Conservation (phyloP, 257 asterid species). For the Lithospermum erythrorhizon region DNA sequence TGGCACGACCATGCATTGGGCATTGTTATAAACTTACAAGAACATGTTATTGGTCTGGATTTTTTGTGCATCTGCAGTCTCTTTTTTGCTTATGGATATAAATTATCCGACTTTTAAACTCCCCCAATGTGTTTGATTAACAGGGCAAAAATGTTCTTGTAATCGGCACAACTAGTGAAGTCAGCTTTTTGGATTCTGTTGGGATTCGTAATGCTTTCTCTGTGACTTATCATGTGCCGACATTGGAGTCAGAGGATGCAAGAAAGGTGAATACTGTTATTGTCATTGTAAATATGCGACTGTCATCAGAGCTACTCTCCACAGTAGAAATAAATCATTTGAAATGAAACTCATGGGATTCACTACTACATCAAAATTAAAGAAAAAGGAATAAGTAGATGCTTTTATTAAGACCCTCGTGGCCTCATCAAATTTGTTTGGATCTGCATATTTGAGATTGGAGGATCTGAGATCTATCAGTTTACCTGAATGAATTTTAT, state of each 20-base stretch:
- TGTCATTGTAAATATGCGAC: not conserved
- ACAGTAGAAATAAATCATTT: not conserved
- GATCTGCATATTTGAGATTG: no score
- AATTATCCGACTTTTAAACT: not conserved
- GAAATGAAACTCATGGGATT: not conserved
- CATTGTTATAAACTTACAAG: no score
- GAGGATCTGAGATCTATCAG: no score
- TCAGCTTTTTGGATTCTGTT: conserved; percentile 60
- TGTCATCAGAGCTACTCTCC: not conserved
- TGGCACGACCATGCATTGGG: no score
- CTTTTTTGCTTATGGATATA: not conserved
- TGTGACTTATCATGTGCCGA: conserved; percentile 76
- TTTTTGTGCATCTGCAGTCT: not conserved
- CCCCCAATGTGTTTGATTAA: not conserved
- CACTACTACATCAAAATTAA: no score
- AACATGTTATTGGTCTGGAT: no score
- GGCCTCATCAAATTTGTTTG: no score
- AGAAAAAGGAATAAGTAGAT: no score
- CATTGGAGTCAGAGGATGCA: conserved; percentile 71
- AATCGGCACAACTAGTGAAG: conserved; percentile 92
- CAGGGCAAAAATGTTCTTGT: conserved; percentile 90
- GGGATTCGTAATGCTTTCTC: conserved; percentile 80
- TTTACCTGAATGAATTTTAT: no score
- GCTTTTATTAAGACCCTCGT: no score
- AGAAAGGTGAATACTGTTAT: conserved; percentile 45